These are phyloP conservation scores for Eremochloa ophiuroides DNA, from an alignment of 176 grass and related monocot species.

Conservation along the genomic window DNA sequence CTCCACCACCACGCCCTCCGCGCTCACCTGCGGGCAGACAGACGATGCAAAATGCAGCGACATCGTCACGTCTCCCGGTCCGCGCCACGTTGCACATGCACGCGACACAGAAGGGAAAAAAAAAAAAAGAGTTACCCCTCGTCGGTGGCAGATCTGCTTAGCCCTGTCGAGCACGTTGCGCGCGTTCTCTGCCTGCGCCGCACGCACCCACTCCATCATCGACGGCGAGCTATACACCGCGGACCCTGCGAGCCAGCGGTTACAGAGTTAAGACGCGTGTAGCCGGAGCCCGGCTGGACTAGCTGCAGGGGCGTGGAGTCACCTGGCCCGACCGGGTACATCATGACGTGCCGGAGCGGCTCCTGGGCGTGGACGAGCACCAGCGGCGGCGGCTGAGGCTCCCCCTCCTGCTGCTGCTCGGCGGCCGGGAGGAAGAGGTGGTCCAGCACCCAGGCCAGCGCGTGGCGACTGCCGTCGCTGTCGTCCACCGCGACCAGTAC, in stretches of 20 bases:
- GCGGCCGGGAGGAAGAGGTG: constrained; percentile 22
- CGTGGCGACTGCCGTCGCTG: constrained; percentile 37
- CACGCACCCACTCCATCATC: constrained; percentile 34
- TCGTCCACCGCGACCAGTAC: constrained; percentile 45
- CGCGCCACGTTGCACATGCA: too few relatives aligned
- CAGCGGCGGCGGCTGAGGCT: background rate
- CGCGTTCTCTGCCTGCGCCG: constrained; percentile 43
- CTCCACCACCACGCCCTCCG: constrained; percentile 12
- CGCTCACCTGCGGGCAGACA: background rate
- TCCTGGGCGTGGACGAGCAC: constrained; percentile 43
- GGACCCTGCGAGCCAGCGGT: background rate
- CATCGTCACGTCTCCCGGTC: too few relatives aligned
- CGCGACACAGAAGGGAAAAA: too few relatives aligned
- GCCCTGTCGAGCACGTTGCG: constrained; percentile 30
- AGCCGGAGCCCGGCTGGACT: too few relatives aligned
- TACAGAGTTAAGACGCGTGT: too few relatives aligned
- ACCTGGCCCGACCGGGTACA: constrained; percentile 48
- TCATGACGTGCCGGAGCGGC: constrained; percentile 33
- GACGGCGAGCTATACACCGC: constrained; percentile 38
- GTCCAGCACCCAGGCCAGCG: constrained; percentile 48
- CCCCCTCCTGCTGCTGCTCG: background rate
- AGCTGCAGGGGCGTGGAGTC: background rate
- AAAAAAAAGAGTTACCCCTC: background rate
- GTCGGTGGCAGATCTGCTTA: constrained; percentile 14
- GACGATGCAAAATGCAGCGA: background rate